These are phyloP conservation scores for Phialocephala subalpina DNA, from an alignment of 2,329 filamentous ascomycete genomes.

Conservation along the genomic window DNA sequence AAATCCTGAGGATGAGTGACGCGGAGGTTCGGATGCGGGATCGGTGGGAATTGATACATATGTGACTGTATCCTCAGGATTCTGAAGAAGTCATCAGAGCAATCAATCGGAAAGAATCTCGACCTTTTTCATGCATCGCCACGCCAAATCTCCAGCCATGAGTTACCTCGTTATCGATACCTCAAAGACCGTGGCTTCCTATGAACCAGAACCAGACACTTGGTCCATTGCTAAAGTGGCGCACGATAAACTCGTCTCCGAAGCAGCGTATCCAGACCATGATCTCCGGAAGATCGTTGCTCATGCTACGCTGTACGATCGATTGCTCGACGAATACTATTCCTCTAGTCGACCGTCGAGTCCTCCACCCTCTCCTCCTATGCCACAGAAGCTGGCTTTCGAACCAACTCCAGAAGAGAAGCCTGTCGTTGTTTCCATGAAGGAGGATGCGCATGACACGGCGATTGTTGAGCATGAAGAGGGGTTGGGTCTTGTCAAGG, in stretches of 20 bases:
- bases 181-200: not conserved
- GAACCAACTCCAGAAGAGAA: not conserved
- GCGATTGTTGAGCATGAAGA: not conserved
- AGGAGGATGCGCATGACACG: not conserved
- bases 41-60: not conserved
- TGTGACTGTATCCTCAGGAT: not conserved
- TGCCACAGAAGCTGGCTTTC: not conserved
- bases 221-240: conserved; percentile 7
- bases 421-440: not conserved
- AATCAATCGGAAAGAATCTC: not conserved
- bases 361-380: not conserved
- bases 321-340: not conserved
- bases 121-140: not conserved
- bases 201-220: not conserved
- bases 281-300: conserved; percentile 1
- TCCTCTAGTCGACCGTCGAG: not conserved
- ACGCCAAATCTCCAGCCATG: not conserved
- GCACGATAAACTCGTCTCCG: conserved; percentile 1
- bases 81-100: not conserved
- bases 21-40: not conserved
- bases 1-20: not conserved
- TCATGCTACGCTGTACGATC: not conserved
- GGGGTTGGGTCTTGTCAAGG: not conserved
- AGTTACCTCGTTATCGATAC: not conserved
- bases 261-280: not conserved